Conservation (phyloP, 129 eudicot species). For the Chrysanthemum makinoi region DNA sequence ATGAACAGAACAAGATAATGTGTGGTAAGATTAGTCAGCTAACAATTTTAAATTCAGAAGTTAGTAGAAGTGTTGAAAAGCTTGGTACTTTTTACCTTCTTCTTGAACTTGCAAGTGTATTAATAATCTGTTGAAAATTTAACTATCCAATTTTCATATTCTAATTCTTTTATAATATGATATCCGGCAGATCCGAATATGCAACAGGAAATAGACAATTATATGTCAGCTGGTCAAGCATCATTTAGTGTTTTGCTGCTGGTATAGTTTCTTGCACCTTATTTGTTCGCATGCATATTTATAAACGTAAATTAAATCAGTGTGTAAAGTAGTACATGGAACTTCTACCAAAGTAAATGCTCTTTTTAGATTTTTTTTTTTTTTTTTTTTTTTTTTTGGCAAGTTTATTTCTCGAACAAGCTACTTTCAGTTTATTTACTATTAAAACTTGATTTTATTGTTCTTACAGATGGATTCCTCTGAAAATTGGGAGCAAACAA, state of each 20-base stretch:
- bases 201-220: conserved; percentile 74
- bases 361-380: no score
- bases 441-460: background rate
- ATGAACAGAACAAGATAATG: conserved; percentile 82
- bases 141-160: background rate
- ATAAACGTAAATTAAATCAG: background rate
- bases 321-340: background rate
- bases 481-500: conserved; percentile 85
- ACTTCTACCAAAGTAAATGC: no score
- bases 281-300: background rate
- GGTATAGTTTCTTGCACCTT: conserved; percentile 48
- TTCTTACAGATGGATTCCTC: conserved; percentile 58
- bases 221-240: conserved; percentile 66
- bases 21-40: conserved; percentile 61
- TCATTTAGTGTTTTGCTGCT: conserved; percentile 52
- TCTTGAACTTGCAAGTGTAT: conserved; percentile 7
- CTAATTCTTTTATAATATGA: conserved; percentile 12
- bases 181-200: conserved; percentile 71
- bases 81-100: background rate
- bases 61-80: background rate
- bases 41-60: background rate
- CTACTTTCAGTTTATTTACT: no score
- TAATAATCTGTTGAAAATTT: background rate
- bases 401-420: conserved; percentile 13
- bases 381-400: background rate